Percentiles rank a stretch among this genome's conserved stretches.
These are phyloP conservation scores for Boletus rex-veris DNA, from an alignment of 768 basidiomycete species.

Conservation along the genomic window DNA sequence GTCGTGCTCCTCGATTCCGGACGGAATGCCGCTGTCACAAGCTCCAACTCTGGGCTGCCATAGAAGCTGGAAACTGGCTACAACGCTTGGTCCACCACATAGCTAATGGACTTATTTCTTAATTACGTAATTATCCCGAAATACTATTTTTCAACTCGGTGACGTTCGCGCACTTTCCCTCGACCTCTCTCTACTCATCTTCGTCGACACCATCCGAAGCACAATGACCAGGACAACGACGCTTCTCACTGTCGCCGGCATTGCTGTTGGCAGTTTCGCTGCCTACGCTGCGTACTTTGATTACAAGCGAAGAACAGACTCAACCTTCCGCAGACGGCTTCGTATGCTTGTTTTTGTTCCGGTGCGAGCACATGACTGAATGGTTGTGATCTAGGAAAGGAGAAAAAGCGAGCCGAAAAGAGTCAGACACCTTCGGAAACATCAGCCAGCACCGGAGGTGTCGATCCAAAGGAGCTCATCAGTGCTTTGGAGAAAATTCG, in stretches of 20 bases:
- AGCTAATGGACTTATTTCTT: not conserved
- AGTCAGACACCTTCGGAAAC: conserved; percentile 46
- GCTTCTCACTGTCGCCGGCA: conserved; percentile 39
- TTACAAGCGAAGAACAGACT: conserved; percentile 86
- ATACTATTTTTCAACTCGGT: conserved; percentile 7
- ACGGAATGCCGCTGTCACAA: no score
- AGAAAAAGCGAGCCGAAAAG: conserved; percentile 86
- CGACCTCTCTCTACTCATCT: conserved; percentile 13
- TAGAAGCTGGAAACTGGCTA: no score
- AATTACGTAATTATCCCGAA: conserved; percentile 25
- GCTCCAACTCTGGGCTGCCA: no score
- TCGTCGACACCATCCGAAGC: not conserved
- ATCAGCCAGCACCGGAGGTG: conserved; percentile 20
- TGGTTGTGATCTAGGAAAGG: conserved; percentile 59
- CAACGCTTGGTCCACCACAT: no score
- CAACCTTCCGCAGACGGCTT: conserved; percentile 82
- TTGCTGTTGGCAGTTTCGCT: conserved; percentile 52
- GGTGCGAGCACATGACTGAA: not conserved
- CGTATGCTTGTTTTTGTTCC: conserved; percentile 48
- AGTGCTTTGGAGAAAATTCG: conserved; percentile 65
- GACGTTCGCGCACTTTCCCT: conserved; percentile 1
- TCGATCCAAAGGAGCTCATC: conserved; percentile 53
- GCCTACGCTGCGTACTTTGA: conserved; percentile 95
- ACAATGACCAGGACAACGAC: conserved; percentile 36
- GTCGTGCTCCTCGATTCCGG: no score